A percentile compares a stretch with the other conserved stretches of the same genome.
phyloP scores from a whole-genome alignment of 2,329 filamentous ascomycete species.

The Corynespora cassiicola region DNA sequence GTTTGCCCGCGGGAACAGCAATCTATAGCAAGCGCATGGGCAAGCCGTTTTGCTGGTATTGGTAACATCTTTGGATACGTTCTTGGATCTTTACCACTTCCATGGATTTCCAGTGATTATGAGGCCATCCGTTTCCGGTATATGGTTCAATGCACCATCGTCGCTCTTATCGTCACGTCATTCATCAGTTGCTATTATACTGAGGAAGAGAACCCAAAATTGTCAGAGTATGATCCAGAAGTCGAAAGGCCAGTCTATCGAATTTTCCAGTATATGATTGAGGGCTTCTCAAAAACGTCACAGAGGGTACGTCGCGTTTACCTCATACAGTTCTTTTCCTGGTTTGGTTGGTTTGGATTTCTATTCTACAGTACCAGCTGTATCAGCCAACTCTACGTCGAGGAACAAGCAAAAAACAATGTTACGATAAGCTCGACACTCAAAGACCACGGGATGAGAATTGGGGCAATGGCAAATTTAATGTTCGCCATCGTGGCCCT shows the following conservation, averaged over 20 bases:
- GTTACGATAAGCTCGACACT: conserved; percentile 2
- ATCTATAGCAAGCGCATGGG: conserved; percentile 34
- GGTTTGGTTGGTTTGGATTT: conserved; percentile 46
- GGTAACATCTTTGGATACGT: conserved; percentile 41
- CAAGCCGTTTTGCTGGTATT: conserved; percentile 30
- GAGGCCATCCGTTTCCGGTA: conserved; percentile 15
- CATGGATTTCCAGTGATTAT: conserved; percentile 23
- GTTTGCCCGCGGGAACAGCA: conserved; percentile 37
- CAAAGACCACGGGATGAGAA: conserved; percentile 8
- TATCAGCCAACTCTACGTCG: conserved; percentile 17
- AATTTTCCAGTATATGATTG: conserved; percentile 1
- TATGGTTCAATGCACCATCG: conserved; percentile 7
- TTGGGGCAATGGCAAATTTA: conserved; percentile 9
- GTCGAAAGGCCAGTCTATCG: neutral
- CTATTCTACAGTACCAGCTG: conserved; percentile 42
- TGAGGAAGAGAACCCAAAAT: conserved; percentile 6
- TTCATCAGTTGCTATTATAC: conserved; percentile 7
- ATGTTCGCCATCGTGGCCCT: conserved; percentile 13
- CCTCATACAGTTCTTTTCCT: conserved; percentile 69
- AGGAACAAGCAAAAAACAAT: neutral
- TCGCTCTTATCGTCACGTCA: conserved; percentile 5
- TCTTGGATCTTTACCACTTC: conserved; percentile 26
- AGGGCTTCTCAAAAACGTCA: conserved; percentile 10
- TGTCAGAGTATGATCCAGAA: neutral
- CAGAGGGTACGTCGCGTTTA: conserved; percentile 12